Percentiles rank a stretch among this genome's conserved stretches.
phyloP scores from a whole-genome alignment of 352 stramenopile genomes.

The Phytopythium cucurbitacearum region DNA sequence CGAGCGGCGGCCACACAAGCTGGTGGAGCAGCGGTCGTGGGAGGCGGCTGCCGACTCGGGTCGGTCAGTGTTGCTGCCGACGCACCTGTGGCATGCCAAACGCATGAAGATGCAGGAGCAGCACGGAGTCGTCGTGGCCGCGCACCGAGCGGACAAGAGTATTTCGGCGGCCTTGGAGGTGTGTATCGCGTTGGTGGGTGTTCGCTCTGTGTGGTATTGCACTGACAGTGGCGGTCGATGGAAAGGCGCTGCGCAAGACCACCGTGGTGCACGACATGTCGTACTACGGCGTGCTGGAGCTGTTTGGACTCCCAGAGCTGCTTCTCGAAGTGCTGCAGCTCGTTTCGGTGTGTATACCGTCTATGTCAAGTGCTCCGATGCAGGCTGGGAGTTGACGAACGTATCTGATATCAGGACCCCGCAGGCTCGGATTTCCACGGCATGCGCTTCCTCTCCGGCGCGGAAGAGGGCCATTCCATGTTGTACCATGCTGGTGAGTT shows the following conservation, averaged over 20 bases:
- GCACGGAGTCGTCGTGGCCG: conserved; percentile 46
- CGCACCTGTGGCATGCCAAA: conserved; percentile 76
- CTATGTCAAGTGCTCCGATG: conserved; percentile 1
- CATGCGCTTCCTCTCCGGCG: conserved; percentile 40
- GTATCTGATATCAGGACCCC: conserved; percentile 25
- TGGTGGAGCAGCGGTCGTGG: conserved; percentile 38
- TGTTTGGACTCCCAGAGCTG: conserved; percentile 48
- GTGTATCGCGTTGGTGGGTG: neutral
- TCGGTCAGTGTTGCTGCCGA: conserved; percentile 43
- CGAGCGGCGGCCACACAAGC: conserved; percentile 41
- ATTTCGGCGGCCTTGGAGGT: conserved; percentile 53
- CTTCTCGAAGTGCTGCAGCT: conserved; percentile 60
- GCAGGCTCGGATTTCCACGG: conserved; percentile 61
- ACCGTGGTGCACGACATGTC: conserved; percentile 56
- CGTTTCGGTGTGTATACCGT: conserved; percentile 17
- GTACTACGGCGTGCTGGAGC: conserved; percentile 66
- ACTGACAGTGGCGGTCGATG: neutral
- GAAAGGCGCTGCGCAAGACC: conserved; percentile 36
- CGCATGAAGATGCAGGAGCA: conserved; percentile 58
- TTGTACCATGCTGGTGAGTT: conserved; percentile 56
- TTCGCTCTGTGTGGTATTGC: neutral
- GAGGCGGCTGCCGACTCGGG: neutral
- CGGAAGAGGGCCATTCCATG: conserved; percentile 43
- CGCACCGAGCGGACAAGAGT: conserved; percentile 53
- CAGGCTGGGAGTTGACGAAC: too few species aligned